Base-by-base conservation (phyloP, 768 basidiomycete species). In the Mycena epipterygia region DNA sequence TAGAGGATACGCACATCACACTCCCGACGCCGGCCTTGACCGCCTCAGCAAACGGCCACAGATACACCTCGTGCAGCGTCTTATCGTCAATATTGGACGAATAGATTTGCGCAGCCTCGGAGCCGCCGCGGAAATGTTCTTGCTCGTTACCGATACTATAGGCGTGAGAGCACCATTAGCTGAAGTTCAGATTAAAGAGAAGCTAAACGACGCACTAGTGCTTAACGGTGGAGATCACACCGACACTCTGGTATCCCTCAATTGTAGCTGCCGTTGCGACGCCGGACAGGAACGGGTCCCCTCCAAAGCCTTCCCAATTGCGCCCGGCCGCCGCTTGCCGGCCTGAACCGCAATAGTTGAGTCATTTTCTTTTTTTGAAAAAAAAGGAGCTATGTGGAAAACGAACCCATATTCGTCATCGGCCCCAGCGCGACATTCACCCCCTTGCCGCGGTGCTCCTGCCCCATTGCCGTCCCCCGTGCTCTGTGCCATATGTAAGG, bases 391-490 rank as follows among this genome's bases (percentile, higher is more conserved):
- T 27, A 30, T 27, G 16, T 52, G 30, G 32, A 44, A 30, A 55
- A 64, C 61, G 35, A 33, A 72, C 73, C 73, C 59, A 74, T 35
- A 23, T 74, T 74, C 19, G 68, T 74, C 69, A 73, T 75, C 14
- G 69, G 73, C 27, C 71, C 77, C 2, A 91, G 32, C 9, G 60
- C 52, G 16, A 63, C 55, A 13, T 67, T 72, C 9, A 72, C 65
- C 32, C 92, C 92, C 76, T 91, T 90, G n/a, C 84, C 86, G 60
- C 81, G 81, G 81, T 89, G 88, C 78, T 93, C 93, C 62, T 83
- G 56, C 7, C 90, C 91, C 83, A 93, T 87, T 2, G 88, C 88
- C 5, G 81, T 70, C 0, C 88, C 91, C 23, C 91, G 86, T 29
- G 79, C 76, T n/a, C n/a, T n/a, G n/a, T n/a, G n/a, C n/a, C n/a